A percentile compares a stretch with the other conserved stretches of the same genome.
Evolutionary conservation across 306 rosid species (phyloP).

Genomic region (Erythrophleum fordii): DNA sequence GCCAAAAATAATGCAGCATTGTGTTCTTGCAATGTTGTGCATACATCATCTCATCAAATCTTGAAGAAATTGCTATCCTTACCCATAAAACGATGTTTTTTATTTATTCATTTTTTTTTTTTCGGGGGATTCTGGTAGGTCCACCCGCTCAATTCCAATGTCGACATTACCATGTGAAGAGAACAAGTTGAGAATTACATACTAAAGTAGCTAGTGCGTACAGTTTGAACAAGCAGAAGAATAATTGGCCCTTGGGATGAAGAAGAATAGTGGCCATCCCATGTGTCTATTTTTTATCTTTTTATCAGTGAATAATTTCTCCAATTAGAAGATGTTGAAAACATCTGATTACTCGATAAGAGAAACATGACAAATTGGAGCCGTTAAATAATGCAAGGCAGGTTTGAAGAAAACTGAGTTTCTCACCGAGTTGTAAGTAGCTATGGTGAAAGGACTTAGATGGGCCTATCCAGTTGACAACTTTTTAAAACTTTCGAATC

Average conservation of each 20-base stretch:
- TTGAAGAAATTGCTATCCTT: constrained; percentile 5
- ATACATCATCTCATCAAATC: not conserved
- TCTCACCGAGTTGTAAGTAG: constrained; percentile 26
- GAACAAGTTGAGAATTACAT: constrained; percentile 35
- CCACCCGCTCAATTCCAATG: constrained; percentile 40
- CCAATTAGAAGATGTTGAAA: constrained; percentile 38
- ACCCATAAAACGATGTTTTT: constrained; percentile 11
- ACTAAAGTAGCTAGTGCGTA: constrained; percentile 21
- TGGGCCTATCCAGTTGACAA: constrained; percentile 32
- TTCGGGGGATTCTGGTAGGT: constrained; percentile 42
- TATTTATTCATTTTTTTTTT: too few relatives aligned
- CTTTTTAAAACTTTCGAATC: constrained; percentile 7
- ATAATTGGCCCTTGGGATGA: constrained; percentile 50
- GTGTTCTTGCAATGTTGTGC: not conserved
- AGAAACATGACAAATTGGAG: constrained; percentile 44
- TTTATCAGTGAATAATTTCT: constrained; percentile 38
- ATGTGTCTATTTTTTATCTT: constrained; percentile 49
- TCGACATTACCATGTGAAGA: constrained; percentile 69
- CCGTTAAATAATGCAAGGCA: constrained; percentile 41
- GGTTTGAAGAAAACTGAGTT: constrained; percentile 28
- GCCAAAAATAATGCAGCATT: constrained; percentile 19
- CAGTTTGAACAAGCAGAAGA: constrained; percentile 23
- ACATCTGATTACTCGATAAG: not conserved
- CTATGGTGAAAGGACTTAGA: constrained; percentile 43
- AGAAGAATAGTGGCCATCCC: constrained; percentile 48